phyloP scores from a whole-genome alignment of 805 yeast species.

The Sugiyamaella marilandica region DNA sequence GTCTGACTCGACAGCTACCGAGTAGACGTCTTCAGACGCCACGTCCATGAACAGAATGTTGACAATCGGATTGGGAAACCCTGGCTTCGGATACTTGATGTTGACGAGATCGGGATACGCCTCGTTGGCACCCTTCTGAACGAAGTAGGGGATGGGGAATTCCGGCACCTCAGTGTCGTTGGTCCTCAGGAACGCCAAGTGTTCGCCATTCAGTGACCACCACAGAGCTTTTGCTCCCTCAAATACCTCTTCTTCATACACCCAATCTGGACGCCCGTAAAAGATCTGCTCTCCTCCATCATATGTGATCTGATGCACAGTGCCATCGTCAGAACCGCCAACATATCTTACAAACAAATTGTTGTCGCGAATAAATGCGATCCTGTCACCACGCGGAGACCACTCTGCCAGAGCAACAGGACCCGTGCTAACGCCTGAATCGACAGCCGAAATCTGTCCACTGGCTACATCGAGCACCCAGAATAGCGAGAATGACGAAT shows the following conservation, averaged over 20 bases:
- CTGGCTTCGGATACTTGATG: constrained; percentile 82
- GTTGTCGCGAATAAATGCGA: constrained; percentile 66
- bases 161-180: constrained; percentile 72
- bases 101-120: constrained; percentile 57
- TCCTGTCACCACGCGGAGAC: constrained; percentile 64
- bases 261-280: constrained; percentile 93
- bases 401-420: constrained; percentile 56
- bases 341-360: constrained; percentile 58
- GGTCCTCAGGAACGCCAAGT: constrained; percentile 57
- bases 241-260: constrained; percentile 85
- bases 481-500: constrained; percentile 57
- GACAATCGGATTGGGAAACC: constrained; percentile 67
- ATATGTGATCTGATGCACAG: constrained; percentile 48
- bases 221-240: constrained; percentile 66
- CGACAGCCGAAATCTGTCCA: constrained; percentile 31
- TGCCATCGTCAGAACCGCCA: constrained; percentile 29
- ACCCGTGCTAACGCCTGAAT: constrained; percentile 22
- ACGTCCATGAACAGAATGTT: constrained; percentile 46
- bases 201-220: constrained; percentile 81
- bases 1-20: constrained; percentile 34
- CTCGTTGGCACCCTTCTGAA: constrained; percentile 38
- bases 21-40: constrained; percentile 23
- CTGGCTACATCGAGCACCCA: constrained; percentile 54
- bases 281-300: constrained; percentile 71
- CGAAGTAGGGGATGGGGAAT: constrained; percentile 71